Evolutionary conservation across 495 filamentous ascomycete species (phyloP).

Genomic region (Lasiosphaeris hirsuta): DNA sequence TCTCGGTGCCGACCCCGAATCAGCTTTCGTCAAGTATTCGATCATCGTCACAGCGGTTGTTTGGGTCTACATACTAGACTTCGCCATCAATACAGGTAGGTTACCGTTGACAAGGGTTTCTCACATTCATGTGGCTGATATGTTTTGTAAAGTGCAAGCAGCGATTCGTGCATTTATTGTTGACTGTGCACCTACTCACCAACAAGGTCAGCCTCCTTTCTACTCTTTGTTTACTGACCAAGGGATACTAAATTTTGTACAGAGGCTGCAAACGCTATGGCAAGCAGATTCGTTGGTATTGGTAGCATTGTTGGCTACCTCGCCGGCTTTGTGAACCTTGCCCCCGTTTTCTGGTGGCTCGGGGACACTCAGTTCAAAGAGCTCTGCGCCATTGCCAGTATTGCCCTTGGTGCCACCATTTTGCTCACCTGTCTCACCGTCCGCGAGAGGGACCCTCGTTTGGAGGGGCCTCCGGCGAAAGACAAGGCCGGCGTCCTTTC

Average conservation of each 20-base stretch:
- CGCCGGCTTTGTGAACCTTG: conserved; percentile 75
- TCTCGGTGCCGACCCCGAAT: conserved; percentile 65
- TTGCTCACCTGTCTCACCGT: conserved; percentile 62
- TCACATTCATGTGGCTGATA: conserved; percentile 2
- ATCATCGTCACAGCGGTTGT: conserved; percentile 73
- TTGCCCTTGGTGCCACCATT: conserved; percentile 65
- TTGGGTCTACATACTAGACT: conserved; percentile 81
- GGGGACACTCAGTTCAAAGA: conserved; percentile 87
- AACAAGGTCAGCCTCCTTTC: conserved; percentile 56
- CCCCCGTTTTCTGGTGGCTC: conserved; percentile 66
- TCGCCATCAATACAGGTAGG: conserved; percentile 87
- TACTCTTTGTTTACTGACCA: neutral
- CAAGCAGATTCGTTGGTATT: conserved; percentile 71
- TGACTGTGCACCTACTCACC: conserved; percentile 82
- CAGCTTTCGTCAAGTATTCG: conserved; percentile 54
- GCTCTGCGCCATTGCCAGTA: conserved; percentile 74
- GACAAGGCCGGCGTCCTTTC: conserved; percentile 61
- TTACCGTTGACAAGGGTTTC: neutral
- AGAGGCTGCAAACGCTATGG: conserved; percentile 84
- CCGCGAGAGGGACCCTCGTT: conserved; percentile 72
- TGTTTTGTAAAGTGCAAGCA: conserved; percentile 63
- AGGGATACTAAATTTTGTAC: conserved; percentile 9
- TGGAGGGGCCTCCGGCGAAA: conserved; percentile 58
- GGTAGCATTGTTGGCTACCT: conserved; percentile 86
- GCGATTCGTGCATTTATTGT: conserved; percentile 87